Evolutionary conservation across 1,284 basidiomycete species (phyloP), one percentile per base, ranked within the genome.

Genomic region (Microbotryum lychnidis-dioicae): DNA sequence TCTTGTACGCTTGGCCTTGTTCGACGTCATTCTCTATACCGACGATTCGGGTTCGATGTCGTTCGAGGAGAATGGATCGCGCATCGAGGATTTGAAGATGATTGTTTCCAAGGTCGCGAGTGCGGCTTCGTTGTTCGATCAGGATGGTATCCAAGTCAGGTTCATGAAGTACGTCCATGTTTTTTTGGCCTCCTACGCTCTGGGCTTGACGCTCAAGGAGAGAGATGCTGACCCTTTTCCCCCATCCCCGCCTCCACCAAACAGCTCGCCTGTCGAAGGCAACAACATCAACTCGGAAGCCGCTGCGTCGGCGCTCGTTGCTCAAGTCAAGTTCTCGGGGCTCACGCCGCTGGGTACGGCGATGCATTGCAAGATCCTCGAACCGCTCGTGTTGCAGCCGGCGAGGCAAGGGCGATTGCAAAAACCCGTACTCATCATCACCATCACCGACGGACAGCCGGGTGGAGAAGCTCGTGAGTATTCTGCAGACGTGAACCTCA

Each of bases 401-500:
- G 77, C 77, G 20, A 70, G 74, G 29, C 50, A 66, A 16, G 67
- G 69, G 53, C 50, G 60, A 33, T 70, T 79, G 6, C 72, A 77
- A 66, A 79, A 79, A 71, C 78, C 78, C 14, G 71, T 79, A 20
- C 64, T 79, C 31, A 71, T 78, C 67, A 75, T 79, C 61, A 67
- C 70, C 57, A 49, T 61, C 51, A 64, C 57, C 10, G 67, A 69
- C 27, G 67, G 68, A 44, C 51, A 52, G 23, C 64, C 64, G 20
- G 64, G 54, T 12, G 23, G 31, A 23, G n/a, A 42, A 27, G 27
- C 37, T 42, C 37, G 37, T 42, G 16, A 50, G 51, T 9, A 20
- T 18, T 47, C 18, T 47, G 14, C 33, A 7, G 6, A n/a, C 23
- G n/a, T 9, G 47, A 9, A 18, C 2, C 8, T 10, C 1, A 20